phyloP scores from a whole-genome alignment of 2,329 filamentous ascomycete species.

The Diaporthe citriasiana region DNA sequence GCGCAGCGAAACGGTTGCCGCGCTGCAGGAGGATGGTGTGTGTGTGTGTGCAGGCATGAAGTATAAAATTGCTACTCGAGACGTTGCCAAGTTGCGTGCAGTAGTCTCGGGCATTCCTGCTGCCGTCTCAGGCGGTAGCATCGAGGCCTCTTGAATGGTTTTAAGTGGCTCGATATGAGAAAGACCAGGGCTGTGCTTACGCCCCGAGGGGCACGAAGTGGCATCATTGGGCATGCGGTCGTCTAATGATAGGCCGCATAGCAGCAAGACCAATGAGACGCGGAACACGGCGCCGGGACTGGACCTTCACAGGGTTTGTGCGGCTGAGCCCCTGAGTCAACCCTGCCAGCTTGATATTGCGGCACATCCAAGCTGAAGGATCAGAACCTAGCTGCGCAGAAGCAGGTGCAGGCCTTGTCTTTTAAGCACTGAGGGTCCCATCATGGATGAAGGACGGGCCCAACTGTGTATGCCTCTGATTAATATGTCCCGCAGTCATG shows the following conservation, averaged over 20 bases:
- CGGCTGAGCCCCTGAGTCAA: constrained; percentile 16
- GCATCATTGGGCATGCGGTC: background rate
- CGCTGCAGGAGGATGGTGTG: background rate
- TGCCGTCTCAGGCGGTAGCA: background rate
- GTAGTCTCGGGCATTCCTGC: background rate
- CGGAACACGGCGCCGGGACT: background rate
- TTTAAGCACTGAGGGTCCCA: background rate
- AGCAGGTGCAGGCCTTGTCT: background rate
- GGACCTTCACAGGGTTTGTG: background rate
- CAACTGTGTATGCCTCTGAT: background rate
- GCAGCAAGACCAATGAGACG: background rate
- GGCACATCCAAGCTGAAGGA: constrained; percentile 18
- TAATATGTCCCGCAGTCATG: constrained; percentile 10
- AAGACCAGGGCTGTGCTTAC: constrained; percentile 3
- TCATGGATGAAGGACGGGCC: background rate
- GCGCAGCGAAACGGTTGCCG: background rate
- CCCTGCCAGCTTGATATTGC: constrained; percentile 6
- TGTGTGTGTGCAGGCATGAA: background rate
- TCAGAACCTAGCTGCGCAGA: background rate
- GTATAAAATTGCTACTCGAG: background rate
- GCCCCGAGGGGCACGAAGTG: background rate
- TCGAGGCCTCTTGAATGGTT: background rate
- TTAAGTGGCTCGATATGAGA: constrained; percentile 1
- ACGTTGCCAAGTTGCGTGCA: constrained; percentile 4
- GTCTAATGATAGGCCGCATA: constrained; percentile 18